A percentile compares a stretch with the other conserved stretches of the same genome.
Evolutionary conservation across 495 filamentous ascomycete species (phyloP).

Genomic region (Hyaloscypha variabilis): DNA sequence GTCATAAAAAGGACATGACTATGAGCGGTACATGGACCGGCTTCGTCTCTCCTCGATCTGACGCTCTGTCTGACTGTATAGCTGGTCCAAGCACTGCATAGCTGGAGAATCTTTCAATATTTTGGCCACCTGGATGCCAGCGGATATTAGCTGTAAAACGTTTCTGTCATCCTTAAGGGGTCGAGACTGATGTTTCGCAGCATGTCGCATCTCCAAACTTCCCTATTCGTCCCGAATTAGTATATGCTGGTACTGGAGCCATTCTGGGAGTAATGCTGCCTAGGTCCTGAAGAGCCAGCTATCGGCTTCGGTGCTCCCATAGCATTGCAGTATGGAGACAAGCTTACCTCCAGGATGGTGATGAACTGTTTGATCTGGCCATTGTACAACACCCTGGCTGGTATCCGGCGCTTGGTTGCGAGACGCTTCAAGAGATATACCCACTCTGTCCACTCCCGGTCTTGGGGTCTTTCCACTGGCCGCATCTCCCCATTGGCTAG

Average conservation of each 20-base stretch:
- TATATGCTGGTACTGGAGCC: too few relatives aligned
- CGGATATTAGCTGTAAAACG: slow-evolving; percentile 82
- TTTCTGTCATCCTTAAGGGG: slow-evolving; percentile 89
- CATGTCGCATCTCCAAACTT: slow-evolving; percentile 87
- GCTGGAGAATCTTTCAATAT: slow-evolving; percentile 80
- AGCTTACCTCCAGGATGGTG: slow-evolving; percentile 79
- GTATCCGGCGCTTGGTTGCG: slow-evolving; percentile 83
- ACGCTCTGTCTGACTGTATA: slow-evolving; percentile 72
- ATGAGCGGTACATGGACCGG: slow-evolving; percentile 18
- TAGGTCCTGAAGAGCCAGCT: too few relatives aligned
- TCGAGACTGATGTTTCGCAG: slow-evolving; percentile 78
- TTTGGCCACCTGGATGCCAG: slow-evolving; percentile 84
- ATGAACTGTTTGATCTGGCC: slow-evolving; percentile 89
- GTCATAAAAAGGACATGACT: slow-evolving; percentile 3
- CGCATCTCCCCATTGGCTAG: slow-evolving; percentile 75
- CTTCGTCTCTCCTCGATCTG: slow-evolving; percentile 66
- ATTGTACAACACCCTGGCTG: slow-evolving; percentile 80
- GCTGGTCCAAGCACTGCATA: slow-evolving; percentile 77
- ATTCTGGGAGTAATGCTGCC: too few relatives aligned
- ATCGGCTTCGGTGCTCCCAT: too few relatives aligned
- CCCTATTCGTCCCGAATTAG: too few relatives aligned
- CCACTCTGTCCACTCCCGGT: slow-evolving; percentile 93
- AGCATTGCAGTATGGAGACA: too few relatives aligned
- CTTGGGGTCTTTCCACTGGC: slow-evolving; percentile 74
- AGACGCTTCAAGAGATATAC: slow-evolving; percentile 84